Evolutionary conservation across 2,329 filamentous ascomycete species (phyloP), one percentile per base, ranked within the genome.

Genomic region (Penicillium sp.): DNA sequence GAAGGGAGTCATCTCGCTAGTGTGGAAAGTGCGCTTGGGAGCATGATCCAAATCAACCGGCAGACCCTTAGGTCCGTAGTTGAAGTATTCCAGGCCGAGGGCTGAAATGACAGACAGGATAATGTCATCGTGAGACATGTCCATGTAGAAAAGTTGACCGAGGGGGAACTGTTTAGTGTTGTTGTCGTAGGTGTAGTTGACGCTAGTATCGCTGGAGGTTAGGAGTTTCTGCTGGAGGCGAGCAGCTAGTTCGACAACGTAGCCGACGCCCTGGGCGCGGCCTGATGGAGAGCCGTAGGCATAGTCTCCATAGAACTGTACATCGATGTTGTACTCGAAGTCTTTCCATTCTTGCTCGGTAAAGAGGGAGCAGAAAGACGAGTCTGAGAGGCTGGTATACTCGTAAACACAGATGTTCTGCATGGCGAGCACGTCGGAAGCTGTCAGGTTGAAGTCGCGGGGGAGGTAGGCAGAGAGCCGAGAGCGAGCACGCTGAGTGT

Each of bases 381-480:
- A 79, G 48, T 63, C 64, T 18, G 76, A 76, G 13, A 81, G 70
- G 54, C 74, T 78, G 32, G 67, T 74, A 41, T 66, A 68, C 60
- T 82, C 79, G 56, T 81, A 82, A 2, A 77, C 75, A 55, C 79
- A 82, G 44, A 80, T 70, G 53, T 72, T 79, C 59, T 75, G 72
- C 72, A 77, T 75, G 20, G 70, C 72, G 40, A 79, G 78, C 0
- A 76, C 75, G 59, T 81, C 78, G 53, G 75, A 74, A 31, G 68
- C 55, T 1, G 69, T 80, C 29, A 81, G 67, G 13, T 63, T 68
- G 62, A 81, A 79, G 28, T 74, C 75, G 0, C 57, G 28, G 3
- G 79, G 78, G 4, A 73, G 71, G 57, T 75, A 75, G 32, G 67
- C 50, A 24, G 78, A 73, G 18, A 82, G 63, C 2, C 78, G 74